Conservation (phyloP, 495 filamentous ascomycete species). For the Penicillium mononematosum region DNA sequence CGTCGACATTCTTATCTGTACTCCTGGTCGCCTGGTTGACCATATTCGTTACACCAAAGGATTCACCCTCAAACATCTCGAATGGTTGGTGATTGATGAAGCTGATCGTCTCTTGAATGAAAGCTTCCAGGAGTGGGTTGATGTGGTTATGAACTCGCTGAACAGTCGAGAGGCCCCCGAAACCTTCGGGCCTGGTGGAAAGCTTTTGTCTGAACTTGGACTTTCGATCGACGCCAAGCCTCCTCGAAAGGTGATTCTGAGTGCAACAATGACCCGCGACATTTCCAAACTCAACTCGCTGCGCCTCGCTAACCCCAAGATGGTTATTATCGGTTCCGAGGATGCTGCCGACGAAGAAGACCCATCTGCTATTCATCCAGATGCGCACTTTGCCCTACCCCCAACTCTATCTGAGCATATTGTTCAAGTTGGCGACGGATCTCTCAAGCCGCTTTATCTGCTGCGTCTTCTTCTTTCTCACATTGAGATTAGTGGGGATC, state of each 20-base stretch:
- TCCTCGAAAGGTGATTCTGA: constrained; percentile 73
- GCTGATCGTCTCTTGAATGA: constrained; percentile 89
- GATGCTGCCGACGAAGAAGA: constrained; percentile 35
- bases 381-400: constrained; percentile 61
- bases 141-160: constrained; percentile 64
- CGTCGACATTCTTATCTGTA: constrained; percentile 87
- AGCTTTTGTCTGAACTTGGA: constrained; percentile 37
- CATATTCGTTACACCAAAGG: constrained; percentile 81
- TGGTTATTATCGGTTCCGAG: constrained; percentile 68
- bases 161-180: constrained; percentile 49
- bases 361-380: constrained; percentile 23
- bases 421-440: constrained; percentile 69
- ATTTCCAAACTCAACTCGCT: constrained; percentile 73
- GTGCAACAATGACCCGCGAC: constrained; percentile 92
- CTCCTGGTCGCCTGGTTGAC: constrained; percentile 88
- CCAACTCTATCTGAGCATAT: constrained; percentile 67
- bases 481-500: constrained; percentile 31
- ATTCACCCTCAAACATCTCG: constrained; percentile 69
- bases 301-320: constrained; percentile 67
- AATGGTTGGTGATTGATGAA: constrained; percentile 91
- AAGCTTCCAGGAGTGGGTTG: constrained; percentile 89
- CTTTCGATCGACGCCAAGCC: constrained; percentile 41
- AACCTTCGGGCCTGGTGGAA: constrained; percentile 48
- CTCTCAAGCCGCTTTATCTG: constrained; percentile 83
- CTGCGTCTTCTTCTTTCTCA: constrained; percentile 41